Percentiles rank a stretch among this genome's conserved stretches.
Conservation (phyloP, 768 basidiomycete species). For the Trametes cubensis region DNA sequence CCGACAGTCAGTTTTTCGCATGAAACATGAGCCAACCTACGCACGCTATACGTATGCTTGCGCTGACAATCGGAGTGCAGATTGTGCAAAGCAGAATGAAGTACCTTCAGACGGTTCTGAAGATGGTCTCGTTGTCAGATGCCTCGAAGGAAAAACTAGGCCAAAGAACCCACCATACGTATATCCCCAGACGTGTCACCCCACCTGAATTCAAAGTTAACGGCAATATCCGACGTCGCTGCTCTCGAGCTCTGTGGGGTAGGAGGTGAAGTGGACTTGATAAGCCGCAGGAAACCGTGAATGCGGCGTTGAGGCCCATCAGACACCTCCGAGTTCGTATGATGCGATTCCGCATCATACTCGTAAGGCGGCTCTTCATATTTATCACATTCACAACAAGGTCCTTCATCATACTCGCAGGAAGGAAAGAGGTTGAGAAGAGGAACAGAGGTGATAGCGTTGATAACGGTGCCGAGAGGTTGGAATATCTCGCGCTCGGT, state of each 20-base stretch:
- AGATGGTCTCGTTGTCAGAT: background rate
- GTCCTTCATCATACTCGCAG: background rate
- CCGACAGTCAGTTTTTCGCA: background rate
- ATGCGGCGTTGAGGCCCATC: slow-evolving; percentile 2
- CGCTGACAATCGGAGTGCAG: background rate
- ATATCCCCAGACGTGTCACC: background rate
- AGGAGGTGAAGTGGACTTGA: slow-evolving; percentile 2
- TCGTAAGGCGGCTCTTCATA: too few relatives aligned
- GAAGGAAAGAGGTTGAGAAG: slow-evolving; percentile 1
- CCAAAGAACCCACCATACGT: background rate
- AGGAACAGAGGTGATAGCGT: background rate
- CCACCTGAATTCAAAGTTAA: background rate
- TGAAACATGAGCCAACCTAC: background rate
- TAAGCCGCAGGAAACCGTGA: slow-evolving; percentile 1
- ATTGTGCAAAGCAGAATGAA: background rate
- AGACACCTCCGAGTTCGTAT: background rate
- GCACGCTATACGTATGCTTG: slow-evolving; percentile 8
- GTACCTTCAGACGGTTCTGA: background rate
- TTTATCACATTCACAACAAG: too few relatives aligned
- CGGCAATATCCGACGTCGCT: background rate
- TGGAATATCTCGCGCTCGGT: background rate
- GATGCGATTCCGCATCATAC: too few relatives aligned
- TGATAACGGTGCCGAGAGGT: slow-evolving; percentile 3
- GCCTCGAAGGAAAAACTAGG: background rate
- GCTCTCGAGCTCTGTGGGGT: background rate